Conservation (phyloP, 2,329 filamentous ascomycete species). For the Pyrenophora seminiperda region DNA sequence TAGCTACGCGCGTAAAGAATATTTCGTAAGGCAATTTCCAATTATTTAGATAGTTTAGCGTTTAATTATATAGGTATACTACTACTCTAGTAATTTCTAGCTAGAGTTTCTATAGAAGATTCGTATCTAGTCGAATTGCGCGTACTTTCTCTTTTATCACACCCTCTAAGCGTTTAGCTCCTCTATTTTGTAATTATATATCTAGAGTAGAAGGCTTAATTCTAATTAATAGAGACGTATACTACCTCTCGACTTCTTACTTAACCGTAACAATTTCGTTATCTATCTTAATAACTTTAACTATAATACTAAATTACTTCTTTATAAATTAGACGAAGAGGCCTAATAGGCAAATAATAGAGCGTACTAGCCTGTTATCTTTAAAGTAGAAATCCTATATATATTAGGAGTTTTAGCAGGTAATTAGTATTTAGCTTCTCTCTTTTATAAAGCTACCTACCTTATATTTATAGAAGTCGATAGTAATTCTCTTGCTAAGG, state of each 20-base stretch:
- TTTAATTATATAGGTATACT: constrained; percentile 16
- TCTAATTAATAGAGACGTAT: background rate
- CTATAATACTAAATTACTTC: background rate
- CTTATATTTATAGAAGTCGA: background rate
- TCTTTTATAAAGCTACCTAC: background rate
- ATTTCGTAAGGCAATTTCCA: constrained; percentile 12
- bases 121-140: constrained; percentile 5
- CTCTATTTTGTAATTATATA: constrained; percentile 10
- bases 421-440: background rate
- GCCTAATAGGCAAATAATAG: background rate
- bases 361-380: background rate
- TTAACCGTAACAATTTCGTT: background rate
- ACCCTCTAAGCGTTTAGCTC: constrained; percentile 10
- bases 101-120: constrained; percentile 6
- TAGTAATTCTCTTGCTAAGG: background rate
- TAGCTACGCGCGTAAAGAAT: constrained; percentile 5
- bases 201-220: constrained; percentile 5
- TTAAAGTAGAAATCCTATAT: background rate
- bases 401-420: too few species aligned
- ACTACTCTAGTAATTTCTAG: constrained; percentile 8
- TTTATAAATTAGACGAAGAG: background rate
- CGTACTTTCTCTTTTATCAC: constrained; percentile 9
- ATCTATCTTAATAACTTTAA: background rate
- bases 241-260: background rate
- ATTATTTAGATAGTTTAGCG: constrained; percentile 7